A percentile compares a stretch with the other conserved stretches of the same genome.
Evolutionary conservation across 2,329 filamentous ascomycete species (phyloP).

Genomic region (Aspergillus caelatus): DNA sequence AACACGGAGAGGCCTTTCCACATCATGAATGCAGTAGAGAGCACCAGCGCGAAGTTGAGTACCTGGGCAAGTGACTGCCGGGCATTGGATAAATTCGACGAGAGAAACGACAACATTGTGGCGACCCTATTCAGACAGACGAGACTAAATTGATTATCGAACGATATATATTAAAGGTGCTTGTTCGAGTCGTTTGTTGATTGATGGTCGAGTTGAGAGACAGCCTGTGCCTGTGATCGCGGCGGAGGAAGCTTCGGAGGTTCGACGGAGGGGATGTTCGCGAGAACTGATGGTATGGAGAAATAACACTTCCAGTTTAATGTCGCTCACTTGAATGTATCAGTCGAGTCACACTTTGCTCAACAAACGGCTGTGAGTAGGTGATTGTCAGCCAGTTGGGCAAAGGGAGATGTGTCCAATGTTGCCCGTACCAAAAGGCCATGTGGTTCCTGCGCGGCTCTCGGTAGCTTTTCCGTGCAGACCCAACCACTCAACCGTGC

Average conservation of each 20-base stretch:
- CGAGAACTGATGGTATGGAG: too few relatives aligned
- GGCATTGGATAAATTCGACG: conserved; percentile 63
- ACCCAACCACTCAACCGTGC: background rate
- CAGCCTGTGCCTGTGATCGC: background rate
- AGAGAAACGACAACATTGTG: conserved; percentile 69
- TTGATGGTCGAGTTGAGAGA: background rate
- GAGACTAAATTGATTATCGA: background rate
- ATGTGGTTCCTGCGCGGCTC: conserved; percentile 14
- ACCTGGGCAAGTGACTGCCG: conserved; percentile 80
- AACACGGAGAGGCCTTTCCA: conserved; percentile 86
- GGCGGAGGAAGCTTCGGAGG: conserved; percentile 12
- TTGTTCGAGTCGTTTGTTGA: background rate
- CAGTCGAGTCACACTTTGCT: background rate
- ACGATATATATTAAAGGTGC: background rate
- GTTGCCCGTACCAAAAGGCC: conserved; percentile 12
- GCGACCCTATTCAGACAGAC: conserved; percentile 18
- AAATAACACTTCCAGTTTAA: background rate
- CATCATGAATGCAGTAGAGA: conserved; percentile 93
- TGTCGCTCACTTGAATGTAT: background rate
- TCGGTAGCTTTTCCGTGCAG: conserved; percentile 1
- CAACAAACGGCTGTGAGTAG: background rate
- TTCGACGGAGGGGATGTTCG: conserved; percentile 6
- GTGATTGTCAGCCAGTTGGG: conserved; percentile 2
- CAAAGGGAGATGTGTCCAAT: conserved; percentile 8
- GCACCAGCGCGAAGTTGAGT: conserved; percentile 87